These are phyloP conservation scores for Sequoiadendron giganteum DNA, from an alignment of 75 land plant genomes.

Conservation along the genomic window DNA sequence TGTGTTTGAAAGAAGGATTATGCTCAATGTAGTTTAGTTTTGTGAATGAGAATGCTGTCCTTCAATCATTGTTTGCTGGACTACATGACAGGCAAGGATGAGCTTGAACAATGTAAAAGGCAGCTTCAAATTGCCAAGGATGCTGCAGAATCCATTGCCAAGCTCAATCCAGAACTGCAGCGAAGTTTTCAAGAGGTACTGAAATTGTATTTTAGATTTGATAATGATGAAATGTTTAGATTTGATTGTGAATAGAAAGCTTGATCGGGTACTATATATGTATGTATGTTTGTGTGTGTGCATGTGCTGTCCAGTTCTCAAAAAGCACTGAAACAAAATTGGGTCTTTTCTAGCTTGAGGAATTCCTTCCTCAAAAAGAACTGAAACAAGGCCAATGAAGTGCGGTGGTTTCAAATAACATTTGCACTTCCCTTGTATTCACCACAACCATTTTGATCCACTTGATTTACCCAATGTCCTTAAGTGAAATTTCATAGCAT, in stretches of 20 bases:
- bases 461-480: too few relatives aligned
- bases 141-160: conserved; percentile 75
- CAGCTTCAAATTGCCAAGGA: conserved; percentile 56
- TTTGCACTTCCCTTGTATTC: too few relatives aligned
- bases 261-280: neutral
- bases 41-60: neutral
- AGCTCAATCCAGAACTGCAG: conserved; percentile 68
- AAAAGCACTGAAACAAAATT: too few relatives aligned
- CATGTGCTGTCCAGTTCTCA: too few relatives aligned
- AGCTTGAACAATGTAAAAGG: conserved; percentile 37
- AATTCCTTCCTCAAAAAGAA: too few relatives aligned
- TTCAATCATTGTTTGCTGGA: neutral
- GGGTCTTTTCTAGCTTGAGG: too few relatives aligned
- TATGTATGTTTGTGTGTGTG: too few relatives aligned
- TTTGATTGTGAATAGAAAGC: neutral
- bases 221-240: neutral
- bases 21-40: neutral
- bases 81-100: conserved; percentile 53
- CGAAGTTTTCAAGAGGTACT: conserved; percentile 69
- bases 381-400: too few relatives aligned
- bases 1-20: neutral
- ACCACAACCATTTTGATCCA: too few relatives aligned
- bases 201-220: neutral
- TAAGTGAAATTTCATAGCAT: too few relatives aligned
- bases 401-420: too few relatives aligned